Evolutionary conservation across 495 filamentous ascomycete genomes (phyloP).

Genomic region (Hypoxylon cercidicola): DNA sequence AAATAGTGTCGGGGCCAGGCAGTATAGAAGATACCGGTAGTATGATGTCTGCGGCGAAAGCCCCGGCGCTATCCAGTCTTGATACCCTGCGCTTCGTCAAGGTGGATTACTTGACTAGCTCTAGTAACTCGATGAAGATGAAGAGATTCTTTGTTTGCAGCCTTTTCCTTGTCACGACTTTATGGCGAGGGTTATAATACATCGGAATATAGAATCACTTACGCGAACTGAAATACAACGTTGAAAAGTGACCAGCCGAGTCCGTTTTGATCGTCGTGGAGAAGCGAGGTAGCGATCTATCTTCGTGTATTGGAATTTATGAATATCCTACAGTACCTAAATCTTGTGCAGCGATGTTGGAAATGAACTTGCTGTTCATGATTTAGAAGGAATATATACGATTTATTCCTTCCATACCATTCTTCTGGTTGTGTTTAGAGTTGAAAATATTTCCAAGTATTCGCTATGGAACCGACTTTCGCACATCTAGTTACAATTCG

Average conservation of each 20-base stretch:
- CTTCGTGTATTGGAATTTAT: too few relatives aligned
- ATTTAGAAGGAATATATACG: too few relatives aligned
- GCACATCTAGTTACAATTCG: too few relatives aligned
- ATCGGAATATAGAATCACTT: slow-evolving; percentile 43
- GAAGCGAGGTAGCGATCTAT: too few relatives aligned
- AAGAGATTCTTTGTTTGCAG: slow-evolving; percentile 47
- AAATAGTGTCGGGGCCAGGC: slow-evolving; percentile 27
- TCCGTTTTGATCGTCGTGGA: too few relatives aligned
- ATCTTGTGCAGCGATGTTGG: too few relatives aligned
- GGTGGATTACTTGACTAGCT: slow-evolving; percentile 37
- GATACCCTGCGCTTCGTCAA: slow-evolving; percentile 15
- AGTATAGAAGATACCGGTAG: slow-evolving; percentile 24
- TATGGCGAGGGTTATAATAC: slow-evolving; percentile 56
- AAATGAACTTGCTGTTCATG: too few relatives aligned
- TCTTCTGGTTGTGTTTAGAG: too few relatives aligned
- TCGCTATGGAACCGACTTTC: too few relatives aligned
- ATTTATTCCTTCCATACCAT: too few relatives aligned
- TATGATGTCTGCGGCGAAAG: slow-evolving; percentile 32
- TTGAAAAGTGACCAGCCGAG: not conserved
- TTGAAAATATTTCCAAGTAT: too few relatives aligned
- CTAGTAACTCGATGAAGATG: slow-evolving; percentile 39
- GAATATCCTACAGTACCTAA: too few relatives aligned
- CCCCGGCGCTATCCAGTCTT: slow-evolving; percentile 30
- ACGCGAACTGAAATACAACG: slow-evolving; percentile 32
- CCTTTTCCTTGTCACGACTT: slow-evolving; percentile 53